These are phyloP conservation scores for Onygenales sp. DNA, from an alignment of 2,329 filamentous ascomycete species.

Conservation along the genomic window DNA sequence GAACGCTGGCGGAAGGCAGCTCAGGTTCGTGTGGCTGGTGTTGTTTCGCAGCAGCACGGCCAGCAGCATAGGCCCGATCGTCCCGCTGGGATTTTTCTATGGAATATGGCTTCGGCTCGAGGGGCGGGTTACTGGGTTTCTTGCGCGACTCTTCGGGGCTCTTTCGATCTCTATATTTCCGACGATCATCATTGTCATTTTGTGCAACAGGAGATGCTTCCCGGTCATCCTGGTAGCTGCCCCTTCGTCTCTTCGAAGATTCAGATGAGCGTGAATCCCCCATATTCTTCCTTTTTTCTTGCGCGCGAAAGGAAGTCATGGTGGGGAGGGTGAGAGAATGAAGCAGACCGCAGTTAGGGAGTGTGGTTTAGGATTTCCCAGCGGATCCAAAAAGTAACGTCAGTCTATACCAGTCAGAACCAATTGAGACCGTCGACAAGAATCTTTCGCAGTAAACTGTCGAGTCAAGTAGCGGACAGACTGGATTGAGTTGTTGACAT, in stretches of 20 bases:
- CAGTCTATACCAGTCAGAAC: no score
- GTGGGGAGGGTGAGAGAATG: not conserved
- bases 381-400: not conserved
- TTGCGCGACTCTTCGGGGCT: slow-evolving; percentile 2
- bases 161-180: not conserved
- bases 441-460: no score
- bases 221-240: not conserved
- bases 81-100: not conserved
- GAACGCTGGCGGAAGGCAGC: slow-evolving; percentile 35
- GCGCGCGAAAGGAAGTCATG: not conserved
- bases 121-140: not conserved
- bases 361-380: not conserved
- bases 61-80: not conserved
- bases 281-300: not conserved
- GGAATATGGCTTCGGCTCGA: slow-evolving; percentile 1
- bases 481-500: no score
- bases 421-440: no score
- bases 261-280: not conserved
- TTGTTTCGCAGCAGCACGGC: not conserved
- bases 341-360: not conserved
- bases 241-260: not conserved
- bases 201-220: not conserved
- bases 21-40: slow-evolving; percentile 1
- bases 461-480: no score
- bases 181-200: not conserved